A percentile compares a stretch with the other conserved stretches of the same genome.
Conservation (phyloP, 1,139 yeast species). For the Protomyces gravidus region DNA sequence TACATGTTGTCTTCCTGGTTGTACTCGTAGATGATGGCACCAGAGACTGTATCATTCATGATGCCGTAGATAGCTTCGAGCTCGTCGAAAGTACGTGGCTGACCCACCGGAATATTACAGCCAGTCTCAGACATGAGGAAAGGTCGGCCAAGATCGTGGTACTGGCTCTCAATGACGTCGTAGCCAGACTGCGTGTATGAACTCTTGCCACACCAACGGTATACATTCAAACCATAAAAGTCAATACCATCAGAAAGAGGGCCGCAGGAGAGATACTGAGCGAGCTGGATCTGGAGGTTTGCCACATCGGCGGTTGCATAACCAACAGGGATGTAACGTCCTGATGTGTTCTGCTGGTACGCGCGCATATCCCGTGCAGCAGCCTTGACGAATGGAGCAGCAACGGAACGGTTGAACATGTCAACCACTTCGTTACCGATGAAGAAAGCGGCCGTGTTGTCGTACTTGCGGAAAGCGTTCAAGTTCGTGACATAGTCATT, state of each 20-base stretch:
- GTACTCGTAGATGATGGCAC: constrained; percentile 89
- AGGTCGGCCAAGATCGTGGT: constrained; percentile 65
- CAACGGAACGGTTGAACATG: constrained; percentile 67
- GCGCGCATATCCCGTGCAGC: constrained; percentile 73
- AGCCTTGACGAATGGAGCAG: constrained; percentile 60
- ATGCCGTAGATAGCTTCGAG: constrained; percentile 67
- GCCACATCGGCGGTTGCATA: constrained; percentile 95
- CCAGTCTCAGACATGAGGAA: constrained; percentile 90
- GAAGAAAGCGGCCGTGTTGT: constrained; percentile 86
- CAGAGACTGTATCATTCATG: constrained; percentile 79
- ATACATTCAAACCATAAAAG: constrained; percentile 86
- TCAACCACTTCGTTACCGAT: constrained; percentile 93
- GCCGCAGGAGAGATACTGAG: constrained; percentile 75
- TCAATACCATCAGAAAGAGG: constrained; percentile 66
- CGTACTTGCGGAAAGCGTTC: constrained; percentile 75
- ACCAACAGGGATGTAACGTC: constrained; percentile 79
- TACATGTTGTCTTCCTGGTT: constrained; percentile 84
- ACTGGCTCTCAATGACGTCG: constrained; percentile 65
- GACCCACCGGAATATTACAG: constrained; percentile 62
- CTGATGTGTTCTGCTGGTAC: constrained; percentile 56
- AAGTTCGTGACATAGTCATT: constrained; percentile 71
- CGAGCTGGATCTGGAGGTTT: constrained; percentile 65
- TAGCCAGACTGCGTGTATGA: constrained; percentile 81
- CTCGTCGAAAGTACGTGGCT: constrained; percentile 79
- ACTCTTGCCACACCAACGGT: constrained; percentile 96